Evolutionary conservation across 1,284 basidiomycete species (phyloP).

Genomic region (Vanrija pseudolonga): DNA sequence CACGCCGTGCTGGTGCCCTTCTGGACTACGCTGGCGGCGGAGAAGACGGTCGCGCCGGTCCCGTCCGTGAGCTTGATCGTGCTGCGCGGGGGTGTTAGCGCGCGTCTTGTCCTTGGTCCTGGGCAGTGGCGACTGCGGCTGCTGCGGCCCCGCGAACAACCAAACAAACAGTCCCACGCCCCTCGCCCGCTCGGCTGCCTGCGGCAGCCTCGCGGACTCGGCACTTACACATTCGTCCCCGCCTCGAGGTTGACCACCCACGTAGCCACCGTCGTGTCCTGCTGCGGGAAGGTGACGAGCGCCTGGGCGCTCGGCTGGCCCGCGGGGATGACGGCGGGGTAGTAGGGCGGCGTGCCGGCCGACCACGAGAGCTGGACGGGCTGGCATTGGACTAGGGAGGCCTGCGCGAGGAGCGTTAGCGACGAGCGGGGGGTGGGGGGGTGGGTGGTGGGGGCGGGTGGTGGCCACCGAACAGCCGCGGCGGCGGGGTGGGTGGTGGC

Average conservation of each 20-base stretch:
- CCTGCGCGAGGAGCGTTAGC: too few relatives aligned
- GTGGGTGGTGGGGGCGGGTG: too few relatives aligned
- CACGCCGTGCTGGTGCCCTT: constrained; percentile 48
- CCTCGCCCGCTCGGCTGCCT: neutral
- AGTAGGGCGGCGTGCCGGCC: constrained; percentile 61
- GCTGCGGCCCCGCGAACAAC: too few relatives aligned
- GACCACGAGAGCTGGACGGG: constrained; percentile 55
- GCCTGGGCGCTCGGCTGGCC: constrained; percentile 58
- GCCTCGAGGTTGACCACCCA: constrained; percentile 61
- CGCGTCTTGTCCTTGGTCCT: too few relatives aligned
- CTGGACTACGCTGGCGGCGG: constrained; percentile 57
- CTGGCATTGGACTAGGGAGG: constrained; percentile 42
- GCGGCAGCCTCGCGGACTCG: neutral
- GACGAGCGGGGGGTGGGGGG: constrained; percentile 1
- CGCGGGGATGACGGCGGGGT: constrained; percentile 64
- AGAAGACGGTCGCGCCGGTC: constrained; percentile 59
- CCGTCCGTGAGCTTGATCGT: constrained; percentile 52
- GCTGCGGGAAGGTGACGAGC: constrained; percentile 22
- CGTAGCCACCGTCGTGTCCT: constrained; percentile 54
- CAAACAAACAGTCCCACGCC: neutral
- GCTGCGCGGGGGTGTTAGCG: constrained; percentile 10
- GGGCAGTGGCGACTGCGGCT: neutral
- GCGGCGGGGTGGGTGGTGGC: neutral
- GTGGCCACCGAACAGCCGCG: too few relatives aligned
- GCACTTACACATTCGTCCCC: constrained; percentile 58